These are phyloP conservation scores for Penicillium sp. DNA, from an alignment of 2,329 filamentous ascomycete species.

Conservation along the genomic window DNA sequence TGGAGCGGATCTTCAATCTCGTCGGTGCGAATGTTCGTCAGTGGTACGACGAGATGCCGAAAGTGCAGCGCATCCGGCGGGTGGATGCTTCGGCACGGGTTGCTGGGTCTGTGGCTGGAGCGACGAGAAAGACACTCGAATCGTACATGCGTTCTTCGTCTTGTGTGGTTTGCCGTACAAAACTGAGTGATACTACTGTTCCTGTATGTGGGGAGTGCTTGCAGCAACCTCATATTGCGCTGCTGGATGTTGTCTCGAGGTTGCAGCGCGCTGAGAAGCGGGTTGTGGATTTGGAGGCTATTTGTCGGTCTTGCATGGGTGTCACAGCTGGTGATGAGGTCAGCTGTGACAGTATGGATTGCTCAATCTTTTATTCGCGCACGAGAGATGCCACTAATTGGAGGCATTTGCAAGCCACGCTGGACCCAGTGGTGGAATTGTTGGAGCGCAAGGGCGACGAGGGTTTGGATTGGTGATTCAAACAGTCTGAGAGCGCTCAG, in stretches of 20 bases:
- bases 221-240: conserved; percentile 52
- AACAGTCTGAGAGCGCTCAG: background rate
- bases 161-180: conserved; percentile 74
- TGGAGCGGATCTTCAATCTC: conserved; percentile 95
- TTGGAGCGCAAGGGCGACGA: conserved; percentile 38
- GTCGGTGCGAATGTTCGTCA: conserved; percentile 85
- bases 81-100: conserved; percentile 48
- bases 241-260: conserved; percentile 64
- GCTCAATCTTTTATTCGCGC: conserved; percentile 78
- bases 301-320: conserved; percentile 81
- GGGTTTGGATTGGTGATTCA: conserved; percentile 39
- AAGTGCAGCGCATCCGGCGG: conserved; percentile 73
- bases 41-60: conserved; percentile 98
- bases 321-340: conserved; percentile 74
- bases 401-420: conserved; percentile 36
- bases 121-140: conserved; percentile 75
- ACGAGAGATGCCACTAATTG: conserved; percentile 40
- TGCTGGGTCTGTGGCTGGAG: conserved; percentile 8
- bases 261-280: conserved; percentile 65
- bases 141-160: conserved; percentile 82
- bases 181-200: conserved; percentile 50
- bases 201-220: conserved; percentile 45
- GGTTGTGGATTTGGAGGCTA: conserved; percentile 62
- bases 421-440: conserved; percentile 39
- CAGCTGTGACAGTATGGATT: conserved; percentile 87